Base-by-base conservation (phyloP, 2,329 filamentous ascomycete species). In the Neonectria coccinea region DNA sequence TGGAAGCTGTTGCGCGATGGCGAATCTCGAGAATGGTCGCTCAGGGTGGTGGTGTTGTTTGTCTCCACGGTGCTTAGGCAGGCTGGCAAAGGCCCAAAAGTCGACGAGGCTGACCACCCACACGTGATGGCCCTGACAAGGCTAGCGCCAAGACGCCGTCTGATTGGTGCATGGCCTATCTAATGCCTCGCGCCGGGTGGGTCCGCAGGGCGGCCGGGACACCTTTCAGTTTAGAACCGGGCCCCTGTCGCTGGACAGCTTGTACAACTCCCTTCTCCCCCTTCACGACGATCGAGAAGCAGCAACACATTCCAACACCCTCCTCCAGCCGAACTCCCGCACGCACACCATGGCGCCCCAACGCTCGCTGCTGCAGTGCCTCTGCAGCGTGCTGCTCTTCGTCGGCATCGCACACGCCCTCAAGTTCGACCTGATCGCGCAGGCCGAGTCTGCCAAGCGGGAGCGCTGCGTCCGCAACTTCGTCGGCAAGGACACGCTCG, bases 381-480 rank as follows among this genome's bases (percentile, higher is more conserved):
- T 89, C 78, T 88, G 84, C 82, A 83, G 85, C 79, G 75, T 89
- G 56, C 78, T 89, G 69, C 79, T 90, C 61, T 79, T 90, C 63
- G 80, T 85, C 68, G 81, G 83, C 64, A 82, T 82, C 70, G 82
- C 83, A 68, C 80, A 85, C 71, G 94, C 94, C 64, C 89, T 99
- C 75, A 97, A 97, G 84, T 97, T 99, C 86, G 96, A 99, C 76
- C 88, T 99, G 66, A 82, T 88, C 74, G 93, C 94, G 48, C 86
- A 89, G 70, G 81, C 83, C 67, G 77, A 79, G 74, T 75, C 62
- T 70, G 84, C 87, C 78, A 89, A 91, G 74, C 88, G 90, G 76
- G 92, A 95, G 82, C 88, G 95, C 83, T 99, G 96, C 84, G 92
- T 99, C 80, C 89, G 95, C 79, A 99, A 99, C 84, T 99, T 97